Evolutionary conservation across 495 filamentous ascomycete species (phyloP), one percentile per base, ranked within the genome.

Genomic region (Aspergillus haitiensis): DNA sequence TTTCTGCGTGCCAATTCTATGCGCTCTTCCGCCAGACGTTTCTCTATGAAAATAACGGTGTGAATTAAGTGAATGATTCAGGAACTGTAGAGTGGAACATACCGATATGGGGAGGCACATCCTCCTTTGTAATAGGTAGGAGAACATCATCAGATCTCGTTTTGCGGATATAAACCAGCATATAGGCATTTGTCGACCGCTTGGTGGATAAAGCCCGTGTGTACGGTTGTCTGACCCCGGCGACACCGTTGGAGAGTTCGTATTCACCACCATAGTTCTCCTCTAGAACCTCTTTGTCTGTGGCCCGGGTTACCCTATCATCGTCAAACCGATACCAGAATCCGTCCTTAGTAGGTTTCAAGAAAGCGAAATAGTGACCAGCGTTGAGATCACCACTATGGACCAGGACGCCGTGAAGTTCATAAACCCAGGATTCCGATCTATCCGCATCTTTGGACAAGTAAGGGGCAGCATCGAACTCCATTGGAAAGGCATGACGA

Each of bases 321-420:
- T 99, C 94, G 65, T 99, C 94, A 62, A 96, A 99, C 64, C 89
- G 95, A 79, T 94, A 97, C 81, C 96, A 99, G 72, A 88, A 83
- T 27, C 93, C 92, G 59, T 95, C 90, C 70, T 94, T 93, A 58
- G 85, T 84, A 0, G 95, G 94, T 71, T 95, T 97, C 61, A 99
- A 71, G 73, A 96, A 99, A 1, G 94, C 94, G 70, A 98, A 99
- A 74, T 99, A 99, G 72, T 99, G 94, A n/a, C 94, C 94, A 11
- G 95, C 93, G 72, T 98, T 97, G 40, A 97, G 81, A 66, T 97
- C 94, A 50, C 94, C 94, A 62, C 91, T 97, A 68, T 99, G 94
- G 5, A 99, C 94, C 48, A 99, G 77, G 10, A 99, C 94, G 61
- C 94, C 93, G 69, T 98, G 94, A 15, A 99, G 77, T 67, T 96